Percentiles rank a stretch among this genome's conserved stretches.
phyloP scores from a whole-genome alignment of 1,284 basidiomycete genomes.

The Rhodotorula sp. region DNA sequence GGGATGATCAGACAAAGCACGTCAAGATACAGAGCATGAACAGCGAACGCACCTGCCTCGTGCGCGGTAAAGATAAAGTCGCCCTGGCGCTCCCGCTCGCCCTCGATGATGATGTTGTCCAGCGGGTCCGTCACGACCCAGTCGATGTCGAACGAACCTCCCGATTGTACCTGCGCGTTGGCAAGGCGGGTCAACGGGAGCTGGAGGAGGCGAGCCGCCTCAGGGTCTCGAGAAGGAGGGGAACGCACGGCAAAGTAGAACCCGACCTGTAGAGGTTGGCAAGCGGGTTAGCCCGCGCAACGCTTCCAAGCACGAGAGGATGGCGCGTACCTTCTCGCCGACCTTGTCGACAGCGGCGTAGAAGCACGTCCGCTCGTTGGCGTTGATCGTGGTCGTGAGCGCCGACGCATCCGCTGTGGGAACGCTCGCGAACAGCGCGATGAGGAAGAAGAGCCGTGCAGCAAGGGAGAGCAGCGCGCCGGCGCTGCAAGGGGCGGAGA shows the following conservation, averaged over 20 bases:
- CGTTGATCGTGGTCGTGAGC: constrained; percentile 79
- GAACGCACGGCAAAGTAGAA: constrained; percentile 54
- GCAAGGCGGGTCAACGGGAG: constrained; percentile 45
- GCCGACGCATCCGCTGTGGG: constrained; percentile 54
- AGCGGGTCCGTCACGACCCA: constrained; percentile 89
- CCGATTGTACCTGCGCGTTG: constrained; percentile 72
- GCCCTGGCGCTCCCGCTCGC: constrained; percentile 83
- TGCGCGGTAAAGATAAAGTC: constrained; percentile 98
- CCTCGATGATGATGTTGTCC: constrained; percentile 81
- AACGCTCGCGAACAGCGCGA: constrained; percentile 3
- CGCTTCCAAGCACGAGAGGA: neutral
- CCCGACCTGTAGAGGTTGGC: constrained; percentile 32
- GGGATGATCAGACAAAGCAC: neutral
- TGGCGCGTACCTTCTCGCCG: constrained; percentile 77
- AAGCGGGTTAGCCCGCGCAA: neutral
- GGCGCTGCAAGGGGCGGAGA: neutral
- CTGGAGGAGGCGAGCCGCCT: neutral
- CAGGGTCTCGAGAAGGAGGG: neutral
- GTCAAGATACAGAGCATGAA: fast-evolving
- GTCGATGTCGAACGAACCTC: constrained; percentile 95
- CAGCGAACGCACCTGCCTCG: constrained; percentile 54
- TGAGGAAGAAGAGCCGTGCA: neutral
- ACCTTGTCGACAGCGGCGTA: constrained; percentile 95
- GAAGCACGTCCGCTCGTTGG: constrained; percentile 89
- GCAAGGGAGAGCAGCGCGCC: neutral